Evolutionary conservation across 2,329 filamentous ascomycete species (phyloP).

Genomic region (Trichocomaceae sp.): DNA sequence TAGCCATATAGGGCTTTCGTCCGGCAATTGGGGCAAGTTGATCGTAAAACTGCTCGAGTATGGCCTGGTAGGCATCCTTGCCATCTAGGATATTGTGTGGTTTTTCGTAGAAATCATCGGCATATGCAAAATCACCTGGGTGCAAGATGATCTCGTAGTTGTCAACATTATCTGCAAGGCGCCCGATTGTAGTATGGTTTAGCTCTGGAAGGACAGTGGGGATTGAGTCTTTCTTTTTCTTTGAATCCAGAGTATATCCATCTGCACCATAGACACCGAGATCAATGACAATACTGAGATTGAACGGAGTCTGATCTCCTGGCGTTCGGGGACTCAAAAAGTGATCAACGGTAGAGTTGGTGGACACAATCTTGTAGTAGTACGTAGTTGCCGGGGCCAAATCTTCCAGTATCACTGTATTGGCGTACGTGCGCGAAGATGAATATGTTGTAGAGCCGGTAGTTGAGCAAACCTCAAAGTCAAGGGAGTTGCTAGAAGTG

Average conservation of each 20-base stretch:
- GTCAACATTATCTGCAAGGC: conserved; percentile 46
- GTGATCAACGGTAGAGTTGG: conserved; percentile 48
- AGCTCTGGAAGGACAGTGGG: conserved; percentile 46
- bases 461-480: conserved; percentile 39
- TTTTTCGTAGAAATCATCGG: conserved; percentile 51
- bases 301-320: conserved; percentile 51
- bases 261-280: conserved; percentile 50
- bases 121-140: conserved; percentile 48
- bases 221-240: conserved; percentile 44
- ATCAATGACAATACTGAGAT: conserved; percentile 49
- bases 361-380: conserved; percentile 54
- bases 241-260: conserved; percentile 46
- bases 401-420: conserved; percentile 42
- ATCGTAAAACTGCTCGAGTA: conserved; percentile 52
- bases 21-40: conserved; percentile 50
- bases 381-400: conserved; percentile 51
- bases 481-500: conserved; percentile 35
- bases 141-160: conserved; percentile 46
- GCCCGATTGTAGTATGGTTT: conserved; percentile 54
- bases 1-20: conserved; percentile 52
- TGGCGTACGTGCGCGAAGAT: conserved; percentile 50
- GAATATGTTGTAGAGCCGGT: conserved; percentile 44
- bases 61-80: conserved; percentile 49
- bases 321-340: conserved; percentile 50
- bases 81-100: conserved; percentile 44